Conservation (phyloP, 441 rosid genomes). For the Populus hybrid region DNA sequence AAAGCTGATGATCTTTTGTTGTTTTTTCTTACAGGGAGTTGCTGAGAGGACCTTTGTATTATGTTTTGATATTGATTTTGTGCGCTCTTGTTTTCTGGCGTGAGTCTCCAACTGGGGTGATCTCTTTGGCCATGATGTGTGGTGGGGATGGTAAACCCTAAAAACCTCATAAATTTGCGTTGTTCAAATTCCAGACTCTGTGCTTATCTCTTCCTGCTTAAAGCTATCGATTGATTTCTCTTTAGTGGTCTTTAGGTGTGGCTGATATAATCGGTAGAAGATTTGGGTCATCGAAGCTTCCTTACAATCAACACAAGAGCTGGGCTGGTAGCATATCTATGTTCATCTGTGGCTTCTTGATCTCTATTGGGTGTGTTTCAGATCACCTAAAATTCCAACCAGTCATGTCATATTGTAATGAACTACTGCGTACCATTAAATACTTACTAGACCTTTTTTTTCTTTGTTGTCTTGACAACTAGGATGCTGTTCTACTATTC, state of each 20-base stretch:
- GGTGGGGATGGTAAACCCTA: constrained; percentile 76
- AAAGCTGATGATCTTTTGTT: background rate
- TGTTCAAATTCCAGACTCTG: background rate
- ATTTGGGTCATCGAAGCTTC: constrained; percentile 68
- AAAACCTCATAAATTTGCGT: background rate
- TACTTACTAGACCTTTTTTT: background rate
- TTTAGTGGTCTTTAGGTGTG: constrained; percentile 39
- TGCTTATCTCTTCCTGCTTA: background rate
- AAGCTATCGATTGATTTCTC: background rate
- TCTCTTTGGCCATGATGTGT: constrained; percentile 84
- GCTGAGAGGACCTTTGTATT: constrained; percentile 85
- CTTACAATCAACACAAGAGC: constrained; percentile 68
- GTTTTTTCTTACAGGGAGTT: constrained; percentile 56
- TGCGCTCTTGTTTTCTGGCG: constrained; percentile 73
- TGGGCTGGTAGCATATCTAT: constrained; percentile 85
- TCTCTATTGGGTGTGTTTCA: constrained; percentile 53
- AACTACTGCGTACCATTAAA: background rate
- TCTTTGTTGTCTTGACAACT: constrained; percentile 13
- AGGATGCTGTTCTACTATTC: constrained; percentile 75
- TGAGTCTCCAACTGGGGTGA: constrained; percentile 72
- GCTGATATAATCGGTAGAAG: constrained; percentile 86
- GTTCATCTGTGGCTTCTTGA: constrained; percentile 67
- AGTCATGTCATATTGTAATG: no score
- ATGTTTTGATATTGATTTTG: constrained; percentile 64
- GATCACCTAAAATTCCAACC: background rate